Evolutionary conservation across 1,139 yeast genomes (phyloP).

Genomic region (Lodderomyces beijingensis): DNA sequence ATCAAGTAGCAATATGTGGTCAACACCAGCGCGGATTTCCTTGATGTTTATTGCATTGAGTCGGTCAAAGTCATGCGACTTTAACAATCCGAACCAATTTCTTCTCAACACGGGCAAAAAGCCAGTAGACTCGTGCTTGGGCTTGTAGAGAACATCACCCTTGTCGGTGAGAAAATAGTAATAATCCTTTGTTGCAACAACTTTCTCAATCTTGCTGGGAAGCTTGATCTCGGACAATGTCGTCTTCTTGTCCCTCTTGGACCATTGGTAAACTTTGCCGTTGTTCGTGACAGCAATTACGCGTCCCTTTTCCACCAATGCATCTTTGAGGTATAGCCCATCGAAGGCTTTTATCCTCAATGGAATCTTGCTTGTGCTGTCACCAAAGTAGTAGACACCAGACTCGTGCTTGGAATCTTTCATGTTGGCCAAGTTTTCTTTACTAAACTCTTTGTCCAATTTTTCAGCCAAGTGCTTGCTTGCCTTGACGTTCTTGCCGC

Average conservation of each 20-base stretch:
- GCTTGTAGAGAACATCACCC: conserved; percentile 51
- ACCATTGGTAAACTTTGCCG: conserved; percentile 79
- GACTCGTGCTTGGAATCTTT: conserved; percentile 23
- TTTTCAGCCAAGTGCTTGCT: conserved; percentile 22
- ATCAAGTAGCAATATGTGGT: conserved; percentile 63
- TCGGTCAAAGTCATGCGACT: conserved; percentile 8
- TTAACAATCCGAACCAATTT: conserved; percentile 22
- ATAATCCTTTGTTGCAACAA: conserved; percentile 48
- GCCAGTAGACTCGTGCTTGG: conserved; percentile 23
- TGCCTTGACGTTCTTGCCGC: conserved; percentile 28
- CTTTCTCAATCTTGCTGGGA: conserved; percentile 47
- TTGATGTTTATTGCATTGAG: conserved; percentile 35
- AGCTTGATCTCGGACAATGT: conserved; percentile 18
- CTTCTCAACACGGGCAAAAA: conserved; percentile 18
- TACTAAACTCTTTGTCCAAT: conserved; percentile 29
- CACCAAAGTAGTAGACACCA: conserved; percentile 41
- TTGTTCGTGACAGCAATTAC: conserved; percentile 61
- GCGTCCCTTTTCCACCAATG: conserved; percentile 44
- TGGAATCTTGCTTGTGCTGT: conserved; percentile 46
- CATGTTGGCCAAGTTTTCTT: conserved; percentile 20
- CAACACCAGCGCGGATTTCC: conserved; percentile 56
- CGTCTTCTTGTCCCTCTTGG: conserved; percentile 23
- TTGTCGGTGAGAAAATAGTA: conserved; percentile 56
- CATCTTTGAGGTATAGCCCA: conserved; percentile 52
- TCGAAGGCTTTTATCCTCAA: conserved; percentile 62